A percentile compares a stretch with the other conserved stretches of the same genome.
Conservation (phyloP, 1,139 yeast species). For the Kodamaea sp. region DNA sequence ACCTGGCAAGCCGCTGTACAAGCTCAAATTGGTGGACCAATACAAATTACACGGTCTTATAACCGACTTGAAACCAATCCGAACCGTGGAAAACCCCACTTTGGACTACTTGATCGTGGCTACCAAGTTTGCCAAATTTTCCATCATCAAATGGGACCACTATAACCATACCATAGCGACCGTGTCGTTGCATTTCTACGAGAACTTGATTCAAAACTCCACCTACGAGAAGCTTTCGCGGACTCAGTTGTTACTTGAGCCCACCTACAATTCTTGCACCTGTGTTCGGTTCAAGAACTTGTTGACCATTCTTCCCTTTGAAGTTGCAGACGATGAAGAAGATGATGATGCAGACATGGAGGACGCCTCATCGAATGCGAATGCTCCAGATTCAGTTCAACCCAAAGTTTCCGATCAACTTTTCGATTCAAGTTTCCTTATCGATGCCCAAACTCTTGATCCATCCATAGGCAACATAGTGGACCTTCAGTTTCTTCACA, state of each 20-base stretch:
- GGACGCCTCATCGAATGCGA: not conserved
- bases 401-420: slow-evolving; percentile 16
- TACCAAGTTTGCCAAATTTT: slow-evolving; percentile 75
- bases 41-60: slow-evolving; percentile 73
- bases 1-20: slow-evolving; percentile 27
- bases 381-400: too few species aligned
- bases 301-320: slow-evolving; percentile 74
- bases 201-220: slow-evolving; percentile 57
- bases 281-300: slow-evolving; percentile 70
- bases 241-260: slow-evolving; percentile 64
- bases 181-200: slow-evolving; percentile 84
- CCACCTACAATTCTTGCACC: slow-evolving; percentile 57
- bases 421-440: slow-evolving; percentile 55
- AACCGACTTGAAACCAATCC: slow-evolving; percentile 55
- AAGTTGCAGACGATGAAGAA: slow-evolving; percentile 44
- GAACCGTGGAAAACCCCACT: slow-evolving; percentile 49
- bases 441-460: slow-evolving; percentile 59
- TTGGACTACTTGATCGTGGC: slow-evolving; percentile 67
- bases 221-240: slow-evolving; percentile 49
- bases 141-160: slow-evolving; percentile 73
- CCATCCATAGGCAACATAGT: slow-evolving; percentile 58
- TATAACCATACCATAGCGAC: slow-evolving; percentile 57
- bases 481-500: slow-evolving; percentile 67
- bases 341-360: slow-evolving; percentile 38
- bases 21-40: slow-evolving; percentile 60